phyloP scores from a whole-genome alignment of 306 rosid genomes.

The Vigna mungo region DNA sequence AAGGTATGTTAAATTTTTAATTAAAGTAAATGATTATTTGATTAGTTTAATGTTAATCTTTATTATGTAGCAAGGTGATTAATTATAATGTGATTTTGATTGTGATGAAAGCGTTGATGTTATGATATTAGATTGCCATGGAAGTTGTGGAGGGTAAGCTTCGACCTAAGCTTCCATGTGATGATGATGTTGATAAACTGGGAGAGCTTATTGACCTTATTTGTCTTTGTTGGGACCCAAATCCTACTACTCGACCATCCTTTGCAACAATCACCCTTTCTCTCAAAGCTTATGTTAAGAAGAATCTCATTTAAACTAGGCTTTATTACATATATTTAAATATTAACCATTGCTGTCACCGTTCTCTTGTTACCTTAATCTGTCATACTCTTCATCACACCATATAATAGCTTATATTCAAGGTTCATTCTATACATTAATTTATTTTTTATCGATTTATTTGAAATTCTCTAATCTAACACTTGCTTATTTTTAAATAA shows the following conservation, averaged over 20 bases:
- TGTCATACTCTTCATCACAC: neutral
- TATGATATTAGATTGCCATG: conserved; percentile 63
- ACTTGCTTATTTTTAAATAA: too few relatives aligned
- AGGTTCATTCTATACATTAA: too few relatives aligned
- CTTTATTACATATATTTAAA: neutral
- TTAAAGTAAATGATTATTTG: neutral
- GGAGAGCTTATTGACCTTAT: conserved; percentile 54
- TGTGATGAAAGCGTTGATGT: neutral
- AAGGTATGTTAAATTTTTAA: conserved; percentile 51
- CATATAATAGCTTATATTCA: too few relatives aligned
- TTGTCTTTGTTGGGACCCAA: conserved; percentile 56
- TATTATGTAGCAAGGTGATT: neutral
- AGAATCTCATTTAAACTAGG: neutral
- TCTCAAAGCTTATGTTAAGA: conserved; percentile 42
- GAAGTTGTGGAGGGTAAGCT: conserved; percentile 70
- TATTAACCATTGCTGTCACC: too few relatives aligned
- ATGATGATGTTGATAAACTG: conserved; percentile 39
- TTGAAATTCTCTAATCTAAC: too few relatives aligned
- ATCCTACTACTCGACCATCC: conserved; percentile 61
- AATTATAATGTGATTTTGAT: too few relatives aligned
- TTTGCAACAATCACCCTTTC: conserved; percentile 53
- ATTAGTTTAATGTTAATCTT: neutral
- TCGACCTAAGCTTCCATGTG: conserved; percentile 58
- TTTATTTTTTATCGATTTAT: too few relatives aligned
- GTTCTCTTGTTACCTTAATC: neutral